A percentile compares a stretch with the other conserved stretches of the same genome.
Evolutionary conservation across 106 monocot species (phyloP).

Genomic region (Triglochin maritima): DNA sequence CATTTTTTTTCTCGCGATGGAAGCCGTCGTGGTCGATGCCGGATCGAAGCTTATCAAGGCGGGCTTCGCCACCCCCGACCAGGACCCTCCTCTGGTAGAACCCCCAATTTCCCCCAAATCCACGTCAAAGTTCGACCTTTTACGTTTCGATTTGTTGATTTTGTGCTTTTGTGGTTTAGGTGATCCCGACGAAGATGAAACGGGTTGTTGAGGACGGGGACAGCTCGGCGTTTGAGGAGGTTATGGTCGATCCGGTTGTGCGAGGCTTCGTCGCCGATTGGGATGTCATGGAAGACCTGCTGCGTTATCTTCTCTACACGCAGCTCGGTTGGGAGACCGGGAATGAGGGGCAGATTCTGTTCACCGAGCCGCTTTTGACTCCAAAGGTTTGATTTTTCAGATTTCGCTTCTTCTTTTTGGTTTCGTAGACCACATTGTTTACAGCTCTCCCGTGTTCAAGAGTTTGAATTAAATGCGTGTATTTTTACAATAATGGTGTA

Average conservation of each 20-base stretch:
- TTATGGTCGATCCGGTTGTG: conserved; percentile 63
- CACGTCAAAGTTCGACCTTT: background rate
- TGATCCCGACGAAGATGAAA: conserved; percentile 90
- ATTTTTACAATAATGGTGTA: too few species aligned
- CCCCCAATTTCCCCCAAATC: background rate
- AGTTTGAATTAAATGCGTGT: too few species aligned
- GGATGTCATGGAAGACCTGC: conserved; percentile 94
- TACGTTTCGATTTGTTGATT: background rate
- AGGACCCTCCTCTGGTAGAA: conserved; percentile 68
- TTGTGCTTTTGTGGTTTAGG: conserved; percentile 20
- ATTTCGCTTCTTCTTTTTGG: background rate
- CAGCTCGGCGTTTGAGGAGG: conserved; percentile 35
- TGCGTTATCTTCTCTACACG: conserved; percentile 71
- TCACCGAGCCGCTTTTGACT: conserved; percentile 84
- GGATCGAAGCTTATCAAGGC: conserved; percentile 95
- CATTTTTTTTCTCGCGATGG: conserved; percentile 28
- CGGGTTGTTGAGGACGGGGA: conserved; percentile 55
- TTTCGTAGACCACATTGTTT: background rate
- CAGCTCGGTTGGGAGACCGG: conserved; percentile 94
- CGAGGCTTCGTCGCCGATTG: conserved; percentile 87
- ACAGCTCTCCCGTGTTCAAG: too few species aligned
- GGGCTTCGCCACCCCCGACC: conserved; percentile 86
- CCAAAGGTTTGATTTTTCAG: conserved; percentile 50
- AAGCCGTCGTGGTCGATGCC: conserved; percentile 88
- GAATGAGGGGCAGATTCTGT: conserved; percentile 90